phyloP scores from a whole-genome alignment of 1,139 yeast species.

The Kazachstania sp. region DNA sequence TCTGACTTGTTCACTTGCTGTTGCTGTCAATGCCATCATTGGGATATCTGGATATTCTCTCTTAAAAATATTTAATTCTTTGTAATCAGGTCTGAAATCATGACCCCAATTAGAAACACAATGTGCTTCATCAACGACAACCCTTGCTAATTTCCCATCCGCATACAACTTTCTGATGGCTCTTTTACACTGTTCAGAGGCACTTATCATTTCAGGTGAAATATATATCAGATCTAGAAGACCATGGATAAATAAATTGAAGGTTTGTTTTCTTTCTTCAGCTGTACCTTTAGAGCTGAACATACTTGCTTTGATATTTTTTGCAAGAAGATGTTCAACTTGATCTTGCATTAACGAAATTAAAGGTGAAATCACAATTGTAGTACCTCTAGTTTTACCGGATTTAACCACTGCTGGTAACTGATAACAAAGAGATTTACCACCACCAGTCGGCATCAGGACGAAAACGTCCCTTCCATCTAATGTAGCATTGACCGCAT shows the following conservation, averaged over 20 bases:
- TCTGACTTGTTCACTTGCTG: conserved; percentile 88
- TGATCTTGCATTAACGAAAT: conserved; percentile 98
- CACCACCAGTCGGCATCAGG: conserved; percentile 99
- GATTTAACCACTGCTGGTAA: conserved; percentile 76
- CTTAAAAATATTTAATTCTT: conserved; percentile 68
- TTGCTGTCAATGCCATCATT: conserved; percentile 93
- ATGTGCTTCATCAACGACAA: conserved; percentile 97
- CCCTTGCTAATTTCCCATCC: conserved; percentile 57
- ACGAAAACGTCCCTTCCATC: conserved; percentile 85
- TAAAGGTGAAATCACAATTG: conserved; percentile 89
- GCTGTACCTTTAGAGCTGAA: conserved; percentile 67
- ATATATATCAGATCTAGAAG: conserved; percentile 69
- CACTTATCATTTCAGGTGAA: conserved; percentile 92
- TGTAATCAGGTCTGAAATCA: conserved; percentile 94
- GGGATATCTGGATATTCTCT: conserved; percentile 71
- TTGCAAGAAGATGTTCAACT: conserved; percentile 64
- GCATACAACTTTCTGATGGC: conserved; percentile 53
- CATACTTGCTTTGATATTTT: conserved; percentile 76
- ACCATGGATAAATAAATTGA: conserved; percentile 57
- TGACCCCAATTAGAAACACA: conserved; percentile 99
- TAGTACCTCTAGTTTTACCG: conserved; percentile 73
- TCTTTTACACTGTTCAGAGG: conserved; percentile 59
- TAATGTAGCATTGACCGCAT: conserved; percentile 77
- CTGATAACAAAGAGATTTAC: conserved; percentile 93
- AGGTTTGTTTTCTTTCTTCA: conserved; percentile 56